phyloP scores from a whole-genome alignment of 2,329 filamentous ascomycete species.

The Ophiostoma pallidulum region DNA sequence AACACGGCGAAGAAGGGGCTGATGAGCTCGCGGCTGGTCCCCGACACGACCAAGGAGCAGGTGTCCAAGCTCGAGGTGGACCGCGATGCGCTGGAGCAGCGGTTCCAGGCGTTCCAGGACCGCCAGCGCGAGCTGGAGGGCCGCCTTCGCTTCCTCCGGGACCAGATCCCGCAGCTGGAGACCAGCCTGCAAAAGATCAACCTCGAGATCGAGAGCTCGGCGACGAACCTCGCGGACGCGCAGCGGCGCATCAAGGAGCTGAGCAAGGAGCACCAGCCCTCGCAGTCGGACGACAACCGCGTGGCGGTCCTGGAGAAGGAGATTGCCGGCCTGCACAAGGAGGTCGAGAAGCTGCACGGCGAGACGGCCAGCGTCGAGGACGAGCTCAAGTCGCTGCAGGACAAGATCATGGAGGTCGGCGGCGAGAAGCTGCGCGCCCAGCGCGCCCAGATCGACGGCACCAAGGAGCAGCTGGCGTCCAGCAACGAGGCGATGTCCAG shows the following conservation, averaged over 20 bases:
- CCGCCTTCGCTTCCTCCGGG: slow-evolving; percentile 60
- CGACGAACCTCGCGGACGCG: slow-evolving; percentile 74
- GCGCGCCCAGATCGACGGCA: slow-evolving; percentile 78
- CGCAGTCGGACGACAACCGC: slow-evolving; percentile 68
- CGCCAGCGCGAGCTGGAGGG: slow-evolving; percentile 72
- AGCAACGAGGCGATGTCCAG: slow-evolving; percentile 74
- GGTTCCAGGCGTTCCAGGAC: slow-evolving; percentile 76
- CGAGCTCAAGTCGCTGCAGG: slow-evolving; percentile 85
- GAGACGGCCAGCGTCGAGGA: slow-evolving; percentile 87
- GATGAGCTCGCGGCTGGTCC: slow-evolving; percentile 94
- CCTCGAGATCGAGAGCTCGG: slow-evolving; percentile 79
- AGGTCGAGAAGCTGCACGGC: slow-evolving; percentile 67
- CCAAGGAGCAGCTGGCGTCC: slow-evolving; percentile 76
- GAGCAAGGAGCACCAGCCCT: slow-evolving; percentile 68
- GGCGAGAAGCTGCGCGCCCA: slow-evolving; percentile 87
- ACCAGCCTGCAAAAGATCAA: slow-evolving; percentile 85
- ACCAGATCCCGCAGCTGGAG: slow-evolving; percentile 74
- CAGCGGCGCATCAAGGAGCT: slow-evolving; percentile 81
- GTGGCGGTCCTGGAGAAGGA: slow-evolving; percentile 66
- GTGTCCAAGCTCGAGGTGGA: slow-evolving; percentile 80
- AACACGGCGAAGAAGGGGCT: slow-evolving; percentile 80
- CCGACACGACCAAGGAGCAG: slow-evolving; percentile 79
- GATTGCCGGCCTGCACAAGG: slow-evolving; percentile 63
- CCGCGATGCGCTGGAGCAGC: slow-evolving; percentile 72
- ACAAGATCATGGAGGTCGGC: slow-evolving; percentile 97